Conservation (phyloP, 108 stramenopile species). For the Cyclotella cryptica region DNA sequence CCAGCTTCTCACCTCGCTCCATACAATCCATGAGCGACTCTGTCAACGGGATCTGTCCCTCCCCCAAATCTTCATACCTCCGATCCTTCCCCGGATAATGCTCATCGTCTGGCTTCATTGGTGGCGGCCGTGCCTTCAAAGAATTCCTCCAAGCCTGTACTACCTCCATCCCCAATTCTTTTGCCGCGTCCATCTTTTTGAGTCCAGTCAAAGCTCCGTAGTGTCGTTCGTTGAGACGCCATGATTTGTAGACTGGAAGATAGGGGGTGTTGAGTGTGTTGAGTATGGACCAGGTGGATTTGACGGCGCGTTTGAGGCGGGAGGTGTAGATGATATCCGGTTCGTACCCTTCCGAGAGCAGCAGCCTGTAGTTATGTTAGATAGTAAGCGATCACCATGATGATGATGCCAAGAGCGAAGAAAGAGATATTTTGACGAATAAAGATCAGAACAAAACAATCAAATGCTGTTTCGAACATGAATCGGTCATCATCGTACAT, state of each 20-base stretch:
- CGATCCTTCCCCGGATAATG: slow-evolving; percentile 60
- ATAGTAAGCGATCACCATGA: too few species aligned
- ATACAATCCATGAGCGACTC: slow-evolving; percentile 68
- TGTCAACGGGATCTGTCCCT: slow-evolving; percentile 57
- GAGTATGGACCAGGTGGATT: slow-evolving; percentile 68
- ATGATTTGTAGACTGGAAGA: slow-evolving; percentile 71
- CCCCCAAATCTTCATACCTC: slow-evolving; percentile 58
- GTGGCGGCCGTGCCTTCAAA: slow-evolving; percentile 65
- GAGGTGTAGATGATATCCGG: slow-evolving; percentile 83
- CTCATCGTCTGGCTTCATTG: slow-evolving; percentile 55
- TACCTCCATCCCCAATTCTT: slow-evolving; percentile 62
- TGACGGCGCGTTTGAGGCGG: slow-evolving; percentile 77
- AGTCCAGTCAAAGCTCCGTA: slow-evolving; percentile 83
- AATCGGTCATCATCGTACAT: too few species aligned
- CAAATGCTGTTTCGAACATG: too few species aligned
- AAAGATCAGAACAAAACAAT: background rate
- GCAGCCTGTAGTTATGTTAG: slow-evolving; percentile 31
- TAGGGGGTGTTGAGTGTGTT: slow-evolving; percentile 61
- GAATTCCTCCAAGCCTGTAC: slow-evolving; percentile 73
- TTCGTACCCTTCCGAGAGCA: slow-evolving; percentile 65
- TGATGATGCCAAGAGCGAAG: background rate
- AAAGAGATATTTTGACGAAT: background rate
- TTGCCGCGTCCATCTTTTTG: slow-evolving; percentile 71
- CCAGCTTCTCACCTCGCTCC: slow-evolving; percentile 57
- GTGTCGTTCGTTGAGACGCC: slow-evolving; percentile 83